Evolutionary conservation across 2,329 filamentous ascomycete species (phyloP).

Genomic region (Colletotrichum lentis): DNA sequence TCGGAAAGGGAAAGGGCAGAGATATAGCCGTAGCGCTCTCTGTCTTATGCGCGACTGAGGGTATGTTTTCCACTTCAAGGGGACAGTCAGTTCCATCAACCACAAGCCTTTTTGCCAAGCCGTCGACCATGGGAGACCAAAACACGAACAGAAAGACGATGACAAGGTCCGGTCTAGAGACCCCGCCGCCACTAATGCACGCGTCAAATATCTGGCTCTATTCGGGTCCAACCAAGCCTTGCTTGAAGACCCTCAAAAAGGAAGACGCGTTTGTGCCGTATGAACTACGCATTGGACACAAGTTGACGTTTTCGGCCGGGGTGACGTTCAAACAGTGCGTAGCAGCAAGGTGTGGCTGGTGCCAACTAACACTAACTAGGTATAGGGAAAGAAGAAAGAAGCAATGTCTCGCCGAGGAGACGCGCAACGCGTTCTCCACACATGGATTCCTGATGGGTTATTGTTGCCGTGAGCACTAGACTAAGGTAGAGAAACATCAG

Average conservation of each 20-base stretch:
- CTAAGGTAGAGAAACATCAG: neutral
- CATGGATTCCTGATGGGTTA: constrained; percentile 4
- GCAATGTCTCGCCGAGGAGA: constrained; percentile 28
- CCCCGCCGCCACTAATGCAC: constrained; percentile 26
- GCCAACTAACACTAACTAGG: constrained; percentile 28
- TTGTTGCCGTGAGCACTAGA: constrained; percentile 20
- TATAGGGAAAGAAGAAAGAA: neutral
- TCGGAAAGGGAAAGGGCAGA: constrained; percentile 17
- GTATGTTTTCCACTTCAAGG: constrained; percentile 27
- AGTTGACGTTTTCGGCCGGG: constrained; percentile 22
- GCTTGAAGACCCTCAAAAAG: constrained; percentile 28
- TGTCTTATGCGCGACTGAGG: constrained; percentile 34
- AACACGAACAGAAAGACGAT: constrained; percentile 19
- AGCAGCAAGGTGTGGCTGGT: constrained; percentile 28
- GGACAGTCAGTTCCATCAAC: constrained; percentile 24
- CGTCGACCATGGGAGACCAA: constrained; percentile 19
- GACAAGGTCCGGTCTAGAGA: neutral
- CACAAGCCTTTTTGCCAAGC: constrained; percentile 30
- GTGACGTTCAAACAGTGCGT: neutral
- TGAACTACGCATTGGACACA: constrained; percentile 24
- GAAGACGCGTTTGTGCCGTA: constrained; percentile 4
- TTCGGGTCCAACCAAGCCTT: constrained; percentile 22
- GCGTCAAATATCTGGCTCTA: constrained; percentile 13
- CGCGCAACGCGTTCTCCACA: constrained; percentile 34
- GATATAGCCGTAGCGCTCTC: constrained; percentile 27